Conservation (phyloP, 345 rosid species). For the Hibiscus tridactylites region DNA sequence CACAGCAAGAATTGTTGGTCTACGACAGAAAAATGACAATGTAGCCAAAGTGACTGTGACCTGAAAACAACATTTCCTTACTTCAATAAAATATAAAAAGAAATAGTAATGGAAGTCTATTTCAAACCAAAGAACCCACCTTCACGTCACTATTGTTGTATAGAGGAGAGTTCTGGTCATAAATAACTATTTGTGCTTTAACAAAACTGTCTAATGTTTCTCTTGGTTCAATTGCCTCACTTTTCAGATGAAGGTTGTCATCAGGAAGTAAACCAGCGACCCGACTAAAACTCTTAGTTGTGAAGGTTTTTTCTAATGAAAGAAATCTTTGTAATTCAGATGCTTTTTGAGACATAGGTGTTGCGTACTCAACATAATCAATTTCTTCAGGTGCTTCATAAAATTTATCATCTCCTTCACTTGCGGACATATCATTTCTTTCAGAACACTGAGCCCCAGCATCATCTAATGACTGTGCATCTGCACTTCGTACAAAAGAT, state of each 20-base stretch:
- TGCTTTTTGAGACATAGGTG: slow-evolving; percentile 14
- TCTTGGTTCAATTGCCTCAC: slow-evolving; percentile 31
- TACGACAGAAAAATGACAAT: slow-evolving; percentile 80
- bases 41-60: slow-evolving; percentile 74
- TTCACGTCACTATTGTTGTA: slow-evolving; percentile 62
- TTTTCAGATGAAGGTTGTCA: slow-evolving; percentile 24
- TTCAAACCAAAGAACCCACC: slow-evolving; percentile 33
- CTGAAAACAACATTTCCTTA: slow-evolving; percentile 33
- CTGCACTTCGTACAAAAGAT: slow-evolving; percentile 59
- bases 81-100: slow-evolving; percentile 3
- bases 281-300: slow-evolving; percentile 68
- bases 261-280: slow-evolving; percentile 68
- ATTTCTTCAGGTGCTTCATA: slow-evolving; percentile 82
- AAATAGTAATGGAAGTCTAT: neutral
- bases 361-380: slow-evolving; percentile 33
- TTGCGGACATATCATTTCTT: slow-evolving; percentile 27
- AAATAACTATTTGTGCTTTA: slow-evolving; percentile 79
- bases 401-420: slow-evolving; percentile 82
- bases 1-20: slow-evolving; percentile 87
- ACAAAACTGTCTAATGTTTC: slow-evolving; percentile 76
- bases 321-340: slow-evolving; percentile 14
- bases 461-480: slow-evolving; percentile 32
- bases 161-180: slow-evolving; percentile 60
- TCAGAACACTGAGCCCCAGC: slow-evolving; percentile 28
- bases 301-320: slow-evolving; percentile 27